Base-by-base conservation (phyloP, 1,284 basidiomycete species). In the Puccinia horiana region DNA sequence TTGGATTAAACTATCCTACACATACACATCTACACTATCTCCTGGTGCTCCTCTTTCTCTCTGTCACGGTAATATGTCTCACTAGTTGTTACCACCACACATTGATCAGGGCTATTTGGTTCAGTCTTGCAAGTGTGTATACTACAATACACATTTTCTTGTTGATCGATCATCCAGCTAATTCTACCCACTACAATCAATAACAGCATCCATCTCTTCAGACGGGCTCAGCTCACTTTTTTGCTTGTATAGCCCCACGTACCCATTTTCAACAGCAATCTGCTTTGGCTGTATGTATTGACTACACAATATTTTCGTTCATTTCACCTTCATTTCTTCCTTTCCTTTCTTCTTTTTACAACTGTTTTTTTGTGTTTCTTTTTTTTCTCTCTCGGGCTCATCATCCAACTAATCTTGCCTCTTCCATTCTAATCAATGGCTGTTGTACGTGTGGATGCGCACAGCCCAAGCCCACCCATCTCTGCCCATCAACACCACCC, bases 351-450 rank as follows among this genome's bases (percentile, higher is more conserved):
- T 29, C 26, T 26, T 52, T 18, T 23, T 52, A n/a, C n/a, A n/a
- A n/a, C 44, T 16, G 16, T 47, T 47, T 47, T 8, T 47, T 47
- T 16, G 8, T 47, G 9, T 16, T 47, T 47, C 44, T 16, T 47
- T 47, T 8, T 8, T 47, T 47, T 47, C 44, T 47, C n/a, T 18
- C 32, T 67, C 35, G 63, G 37, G 40, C 63, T 67, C 14, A 72
- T 18, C 26, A 72, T 72, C 44, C 8, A 14, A 18, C 35, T 16
- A 32, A 65, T 35, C 18, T 44, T 26, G 32, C n/a, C 42, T 70
- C 67, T 70, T 70, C 67, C 67, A 65, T 35, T 23, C 26, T 9
- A 70, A 40, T 70, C 67, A 40, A 70, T 44, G 40, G 67, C 32
- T 29, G 67, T 26, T 70, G 37, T 70, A 40, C 44, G 23, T 5